Base-by-base conservation (phyloP, 805 yeast species). In the Tetrapisispora namnaoensis region DNA sequence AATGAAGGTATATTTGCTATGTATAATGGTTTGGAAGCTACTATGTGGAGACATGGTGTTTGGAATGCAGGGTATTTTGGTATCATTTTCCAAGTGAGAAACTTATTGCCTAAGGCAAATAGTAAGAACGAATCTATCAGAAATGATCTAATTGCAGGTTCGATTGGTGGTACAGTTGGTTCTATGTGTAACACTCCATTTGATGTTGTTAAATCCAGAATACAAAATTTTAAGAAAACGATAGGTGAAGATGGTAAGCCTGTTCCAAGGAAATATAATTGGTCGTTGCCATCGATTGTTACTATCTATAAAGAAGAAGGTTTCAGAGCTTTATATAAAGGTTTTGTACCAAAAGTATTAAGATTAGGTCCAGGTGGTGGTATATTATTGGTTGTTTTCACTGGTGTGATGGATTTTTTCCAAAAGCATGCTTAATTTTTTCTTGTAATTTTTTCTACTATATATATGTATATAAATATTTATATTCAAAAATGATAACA, bases 361-460 rank as follows among this genome's bases (percentile, higher is more conserved):
- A 83, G 99, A 78, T 76, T 93, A 57, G 99, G 98, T 44, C 99
- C 99, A 52, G 99, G 99, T 63, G 99, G 99, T 68, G 99, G 99
- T 74, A 89, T 93, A 57, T 73, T 93, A 62, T 77, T 93, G 66
- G 98, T 93, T 44, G 99, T 93, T n/a, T 93, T 89, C 76, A 88
- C 96, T 41, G 75, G 88, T 22, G 81, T 90, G 55, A 89, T 90
- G 95, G 96, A 90, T 66, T 87, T 88, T 73, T 93, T 93, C 76
- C 79, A 90, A 73, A 70, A 50, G 30, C 44, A 30, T 42, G 37
- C 18, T 4, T 32, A 32, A 32, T 32, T 7, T 32, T 11, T 10
- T 10, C n/a, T 32, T 32, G 13, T 14, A 32, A 4, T 32, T 11
- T 32, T 7, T 32, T 11, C n/a, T 11, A 11, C 13, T 13, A 41